phyloP scores from a whole-genome alignment of 805 yeast species.

The Suhomyces canberraensis region DNA sequence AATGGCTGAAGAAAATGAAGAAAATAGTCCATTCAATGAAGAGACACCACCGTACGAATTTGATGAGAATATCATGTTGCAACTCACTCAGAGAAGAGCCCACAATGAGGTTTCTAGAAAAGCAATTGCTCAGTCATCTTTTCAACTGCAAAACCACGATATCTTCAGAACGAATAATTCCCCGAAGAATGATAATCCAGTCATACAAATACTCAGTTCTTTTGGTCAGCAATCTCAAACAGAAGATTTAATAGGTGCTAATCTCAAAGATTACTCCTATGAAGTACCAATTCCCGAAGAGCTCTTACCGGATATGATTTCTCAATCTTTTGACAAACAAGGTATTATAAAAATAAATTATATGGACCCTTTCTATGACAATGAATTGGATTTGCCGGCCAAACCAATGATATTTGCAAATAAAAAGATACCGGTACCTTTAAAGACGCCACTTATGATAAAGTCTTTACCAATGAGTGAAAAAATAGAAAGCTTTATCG shows the following conservation, averaged over 20 bases:
- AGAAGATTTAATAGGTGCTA: too few species aligned
- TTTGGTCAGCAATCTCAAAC: too few species aligned
- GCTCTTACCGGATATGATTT: conserved; percentile 14
- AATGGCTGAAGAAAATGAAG: too few species aligned
- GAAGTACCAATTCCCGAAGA: conserved; percentile 20
- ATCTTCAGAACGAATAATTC: too few species aligned
- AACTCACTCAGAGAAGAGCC: conserved; percentile 18
- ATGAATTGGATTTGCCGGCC: conserved; percentile 48
- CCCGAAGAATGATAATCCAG: too few species aligned
- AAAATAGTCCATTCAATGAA: too few species aligned
- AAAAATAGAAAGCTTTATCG: conserved; percentile 2
- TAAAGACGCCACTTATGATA: conserved; percentile 24
- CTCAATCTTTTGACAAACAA: conserved; percentile 34
- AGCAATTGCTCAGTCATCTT: too few species aligned
- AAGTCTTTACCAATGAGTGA: conserved; percentile 6
- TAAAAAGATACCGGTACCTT: conserved; percentile 48
- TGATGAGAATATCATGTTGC: conserved; percentile 17
- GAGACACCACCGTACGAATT: conserved; percentile 11
- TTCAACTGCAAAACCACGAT: too few species aligned
- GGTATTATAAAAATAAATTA: conserved; percentile 55
- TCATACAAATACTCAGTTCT: too few species aligned
- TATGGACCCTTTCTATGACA: conserved; percentile 61
- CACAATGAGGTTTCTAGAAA: too few species aligned
- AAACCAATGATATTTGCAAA: conserved; percentile 67
- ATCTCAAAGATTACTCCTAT: too few species aligned